These are phyloP conservation scores for Madurella fahalii DNA, from an alignment of 2,329 filamentous ascomycete genomes.

Conservation along the genomic window DNA sequence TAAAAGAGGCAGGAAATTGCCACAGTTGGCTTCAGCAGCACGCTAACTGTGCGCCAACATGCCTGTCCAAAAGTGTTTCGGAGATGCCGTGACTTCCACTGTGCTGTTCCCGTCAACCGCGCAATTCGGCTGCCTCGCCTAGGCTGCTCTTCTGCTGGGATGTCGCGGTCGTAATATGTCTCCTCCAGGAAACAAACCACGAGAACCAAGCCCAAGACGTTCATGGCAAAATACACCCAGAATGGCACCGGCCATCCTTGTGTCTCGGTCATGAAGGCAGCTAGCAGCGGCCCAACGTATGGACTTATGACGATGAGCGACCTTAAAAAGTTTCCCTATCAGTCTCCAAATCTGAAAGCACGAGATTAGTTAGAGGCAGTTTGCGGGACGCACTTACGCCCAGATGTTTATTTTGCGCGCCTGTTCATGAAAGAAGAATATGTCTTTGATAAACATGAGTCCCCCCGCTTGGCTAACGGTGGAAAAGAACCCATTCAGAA, in stretches of 20 bases:
- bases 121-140: conserved; percentile 29
- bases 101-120: conserved; percentile 31
- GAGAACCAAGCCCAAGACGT: conserved; percentile 35
- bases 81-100: conserved; percentile 34
- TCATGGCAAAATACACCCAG: conserved; percentile 44
- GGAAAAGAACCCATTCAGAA: conserved; percentile 46
- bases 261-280: conserved; percentile 46
- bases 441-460: conserved; percentile 52
- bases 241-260: conserved; percentile 44
- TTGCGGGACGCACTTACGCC: conserved; percentile 31
- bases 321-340: conserved; percentile 13
- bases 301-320: conserved; percentile 39
- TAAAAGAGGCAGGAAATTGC: conserved; percentile 36
- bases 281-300: conserved; percentile 43
- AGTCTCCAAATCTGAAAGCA: not conserved
- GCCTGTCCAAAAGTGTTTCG: conserved; percentile 41
- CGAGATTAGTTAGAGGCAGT: not conserved
- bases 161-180: conserved; percentile 46
- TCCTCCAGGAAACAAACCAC: conserved; percentile 43
- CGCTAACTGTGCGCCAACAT: conserved; percentile 35
- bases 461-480: conserved; percentile 43
- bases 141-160: conserved; percentile 35
- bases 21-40: conserved; percentile 38
- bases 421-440: conserved; percentile 58
- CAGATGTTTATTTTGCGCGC: conserved; percentile 48